Percentiles rank a stretch among this genome's conserved stretches.
These are phyloP conservation scores for Leucosporidium creatinivorum DNA, from an alignment of 768 basidiomycete genomes.

Conservation along the genomic window DNA sequence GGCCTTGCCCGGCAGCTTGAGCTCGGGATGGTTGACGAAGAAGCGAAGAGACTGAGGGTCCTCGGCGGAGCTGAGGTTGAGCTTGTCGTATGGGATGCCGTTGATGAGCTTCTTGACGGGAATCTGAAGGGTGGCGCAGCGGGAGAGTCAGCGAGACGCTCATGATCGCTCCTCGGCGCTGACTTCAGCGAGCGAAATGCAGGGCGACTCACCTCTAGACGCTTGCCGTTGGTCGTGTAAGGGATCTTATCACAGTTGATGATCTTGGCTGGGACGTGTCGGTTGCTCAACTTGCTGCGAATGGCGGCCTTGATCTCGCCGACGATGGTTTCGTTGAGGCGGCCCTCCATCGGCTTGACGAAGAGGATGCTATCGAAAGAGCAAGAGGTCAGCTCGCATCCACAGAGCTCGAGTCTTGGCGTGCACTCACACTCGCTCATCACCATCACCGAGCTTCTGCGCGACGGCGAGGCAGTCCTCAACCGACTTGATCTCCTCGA, in stretches of 20 bases:
- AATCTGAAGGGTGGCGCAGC: conserved; percentile 4
- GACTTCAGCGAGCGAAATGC: neutral
- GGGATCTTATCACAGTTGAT: conserved; percentile 12
- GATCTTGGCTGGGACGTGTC: conserved; percentile 36
- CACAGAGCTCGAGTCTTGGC: too few relatives aligned
- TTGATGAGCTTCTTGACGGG: conserved; percentile 36
- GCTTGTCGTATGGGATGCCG: conserved; percentile 19
- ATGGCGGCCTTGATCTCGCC: conserved; percentile 30
- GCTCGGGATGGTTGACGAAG: conserved; percentile 36
- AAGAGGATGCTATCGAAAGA: conserved; percentile 29
- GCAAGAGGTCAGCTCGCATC: neutral
- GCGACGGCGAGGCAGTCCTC: conserved; percentile 37
- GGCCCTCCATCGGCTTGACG: conserved; percentile 30
- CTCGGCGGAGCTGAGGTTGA: conserved; percentile 31
- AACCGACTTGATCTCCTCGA: conserved; percentile 35
- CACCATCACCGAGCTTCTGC: conserved; percentile 34
- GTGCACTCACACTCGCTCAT: conserved; percentile 35
- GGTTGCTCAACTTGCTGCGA: conserved; percentile 20
- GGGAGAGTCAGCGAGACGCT: too few relatives aligned
- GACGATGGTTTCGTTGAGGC: conserved; percentile 16
- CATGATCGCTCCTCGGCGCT: too few relatives aligned
- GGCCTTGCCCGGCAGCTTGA: conserved; percentile 12
- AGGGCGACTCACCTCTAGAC: conserved; percentile 24
- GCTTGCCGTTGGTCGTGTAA: conserved; percentile 36
- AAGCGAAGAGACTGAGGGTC: conserved; percentile 23